Evolutionary conservation across 163 green algal genomes (phyloP).

Genomic region (Chloroidium sp.): DNA sequence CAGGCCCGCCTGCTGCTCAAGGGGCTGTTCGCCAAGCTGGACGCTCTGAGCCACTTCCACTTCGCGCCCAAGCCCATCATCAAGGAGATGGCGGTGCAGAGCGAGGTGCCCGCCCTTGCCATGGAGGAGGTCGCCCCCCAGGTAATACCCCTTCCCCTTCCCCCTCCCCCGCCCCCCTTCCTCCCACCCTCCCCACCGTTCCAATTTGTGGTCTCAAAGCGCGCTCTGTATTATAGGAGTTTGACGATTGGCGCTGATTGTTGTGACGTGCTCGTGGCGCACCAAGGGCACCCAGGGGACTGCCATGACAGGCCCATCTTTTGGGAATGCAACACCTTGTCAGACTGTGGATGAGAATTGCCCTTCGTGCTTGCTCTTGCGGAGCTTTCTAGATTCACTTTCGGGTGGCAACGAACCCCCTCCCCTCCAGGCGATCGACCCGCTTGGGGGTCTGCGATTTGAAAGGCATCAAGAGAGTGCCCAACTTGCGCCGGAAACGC

Average conservation of each 20-base stretch:
- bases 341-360: no score
- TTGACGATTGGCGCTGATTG: background rate
- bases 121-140: constrained; percentile 86
- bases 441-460: no score
- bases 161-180: background rate
- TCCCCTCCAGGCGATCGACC: no score
- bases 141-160: constrained; percentile 8
- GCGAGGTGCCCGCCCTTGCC: constrained; percentile 73
- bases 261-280: background rate
- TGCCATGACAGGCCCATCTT: background rate
- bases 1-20: constrained; percentile 34
- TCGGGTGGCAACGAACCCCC: no score
- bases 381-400: no score
- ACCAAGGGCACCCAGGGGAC: background rate
- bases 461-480: no score
- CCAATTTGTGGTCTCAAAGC: background rate
- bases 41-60: constrained; percentile 81
- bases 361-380: no score
- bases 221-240: background rate
- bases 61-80: constrained; percentile 76
- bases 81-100: constrained; percentile 67
- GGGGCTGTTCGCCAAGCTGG: constrained; percentile 73
- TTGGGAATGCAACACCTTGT: background rate
- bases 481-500: no score
- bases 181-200: background rate